A percentile compares a stretch with the other conserved stretches of the same genome.
phyloP scores from a whole-genome alignment of 371 early-diverging fungal genomes.

The Phascolomyces articulosus region DNA sequence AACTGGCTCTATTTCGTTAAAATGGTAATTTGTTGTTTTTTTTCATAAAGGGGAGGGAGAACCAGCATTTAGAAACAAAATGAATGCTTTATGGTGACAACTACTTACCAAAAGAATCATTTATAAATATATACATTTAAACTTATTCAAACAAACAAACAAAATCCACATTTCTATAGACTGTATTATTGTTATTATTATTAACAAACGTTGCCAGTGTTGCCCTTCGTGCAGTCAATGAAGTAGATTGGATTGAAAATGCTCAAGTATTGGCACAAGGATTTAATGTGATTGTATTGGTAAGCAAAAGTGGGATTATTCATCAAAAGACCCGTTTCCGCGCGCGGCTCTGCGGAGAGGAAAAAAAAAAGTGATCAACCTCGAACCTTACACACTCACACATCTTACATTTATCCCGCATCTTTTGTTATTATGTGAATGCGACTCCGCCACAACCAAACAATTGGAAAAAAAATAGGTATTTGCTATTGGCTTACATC shows the following conservation, averaged over 20 bases:
- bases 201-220: slow-evolving; percentile 22
- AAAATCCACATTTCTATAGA: no score
- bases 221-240: slow-evolving; percentile 11
- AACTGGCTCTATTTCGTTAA: slow-evolving; percentile 58
- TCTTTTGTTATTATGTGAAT: no score
- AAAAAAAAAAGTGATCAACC: no score
- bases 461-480: slow-evolving; percentile 24
- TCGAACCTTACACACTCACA: no score
- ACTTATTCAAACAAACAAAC: background rate
- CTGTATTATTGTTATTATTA: slow-evolving; percentile 28
- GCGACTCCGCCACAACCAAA: slow-evolving; percentile 11
- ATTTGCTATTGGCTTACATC: slow-evolving; percentile 64
- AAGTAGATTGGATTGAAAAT: slow-evolving; percentile 41
- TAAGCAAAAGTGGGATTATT: slow-evolving; percentile 19
- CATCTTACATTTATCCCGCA: no score
- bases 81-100: no score
- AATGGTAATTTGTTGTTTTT: slow-evolving; percentile 39
- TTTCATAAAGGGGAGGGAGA: background rate
- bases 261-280: slow-evolving; percentile 34
- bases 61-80: no score
- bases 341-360: background rate
- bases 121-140: no score
- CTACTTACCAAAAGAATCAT: no score
- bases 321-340: no score
- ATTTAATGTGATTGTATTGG: slow-evolving; percentile 37